Evolutionary conservation across 163 green algal species (phyloP).

Genomic region (Prototheca cutis): DNA sequence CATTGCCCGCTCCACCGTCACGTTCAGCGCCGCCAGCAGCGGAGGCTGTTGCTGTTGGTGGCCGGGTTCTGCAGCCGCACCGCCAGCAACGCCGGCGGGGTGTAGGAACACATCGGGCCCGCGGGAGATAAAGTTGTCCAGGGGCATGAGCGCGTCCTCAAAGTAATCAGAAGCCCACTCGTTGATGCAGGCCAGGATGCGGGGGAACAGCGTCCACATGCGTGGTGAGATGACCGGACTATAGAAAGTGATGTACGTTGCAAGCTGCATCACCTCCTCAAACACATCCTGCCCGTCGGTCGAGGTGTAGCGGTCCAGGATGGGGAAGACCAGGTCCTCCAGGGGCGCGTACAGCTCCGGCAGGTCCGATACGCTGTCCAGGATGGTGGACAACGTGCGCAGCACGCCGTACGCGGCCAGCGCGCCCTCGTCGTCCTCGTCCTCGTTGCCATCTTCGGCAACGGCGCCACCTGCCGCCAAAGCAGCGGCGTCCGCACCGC

Average conservation of each 20-base stretch:
- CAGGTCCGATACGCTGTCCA: constrained; percentile 70
- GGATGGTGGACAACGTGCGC: constrained; percentile 77
- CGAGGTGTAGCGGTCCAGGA: constrained; percentile 58
- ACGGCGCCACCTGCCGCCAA: too few relatives aligned
- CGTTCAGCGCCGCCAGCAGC: too few relatives aligned
- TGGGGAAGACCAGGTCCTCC: constrained; percentile 48
- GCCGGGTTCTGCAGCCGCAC: too few relatives aligned
- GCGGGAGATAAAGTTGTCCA: constrained; percentile 90
- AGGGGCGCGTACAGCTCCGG: constrained; percentile 67
- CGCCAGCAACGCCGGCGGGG: constrained; percentile 47
- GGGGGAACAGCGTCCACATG: constrained; percentile 68
- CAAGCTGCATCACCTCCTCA: constrained; percentile 59
- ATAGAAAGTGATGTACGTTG: constrained; percentile 80
- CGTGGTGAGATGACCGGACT: constrained; percentile 44
- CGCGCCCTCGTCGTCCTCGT: constrained; percentile 35
- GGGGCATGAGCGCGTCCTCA: constrained; percentile 73
- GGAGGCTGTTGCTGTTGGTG: constrained; percentile 32
- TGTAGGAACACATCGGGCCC: constrained; percentile 66
- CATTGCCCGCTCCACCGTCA: constrained; percentile 22
- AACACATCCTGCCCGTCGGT: constrained; percentile 77
- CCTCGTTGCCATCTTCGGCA: constrained; percentile 8
- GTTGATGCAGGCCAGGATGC: constrained; percentile 23
- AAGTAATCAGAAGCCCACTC: constrained; percentile 83
- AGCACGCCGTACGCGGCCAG: constrained; percentile 81
- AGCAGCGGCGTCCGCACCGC: constrained; percentile 46